These are phyloP conservation scores for Fistulifera solaris DNA, from an alignment of 108 stramenopile genomes.

Conservation along the genomic window DNA sequence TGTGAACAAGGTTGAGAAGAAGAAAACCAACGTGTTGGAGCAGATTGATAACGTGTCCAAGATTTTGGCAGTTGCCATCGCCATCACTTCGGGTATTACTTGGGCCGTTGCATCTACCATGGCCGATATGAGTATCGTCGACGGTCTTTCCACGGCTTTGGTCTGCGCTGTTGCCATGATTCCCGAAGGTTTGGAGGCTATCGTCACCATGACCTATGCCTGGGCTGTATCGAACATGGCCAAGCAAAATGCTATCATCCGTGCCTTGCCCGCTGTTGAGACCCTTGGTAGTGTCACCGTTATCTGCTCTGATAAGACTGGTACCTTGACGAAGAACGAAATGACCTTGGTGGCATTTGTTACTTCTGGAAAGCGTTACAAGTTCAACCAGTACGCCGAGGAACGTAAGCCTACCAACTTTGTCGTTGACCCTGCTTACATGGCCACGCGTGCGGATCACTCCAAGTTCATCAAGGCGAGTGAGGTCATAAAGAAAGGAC, in stretches of 20 bases:
- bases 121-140: slow-evolving; percentile 27
- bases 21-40: slow-evolving; percentile 87
- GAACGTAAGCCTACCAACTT: slow-evolving; percentile 47
- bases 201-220: slow-evolving; percentile 88
- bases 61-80: slow-evolving; percentile 71
- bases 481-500: slow-evolving; percentile 29
- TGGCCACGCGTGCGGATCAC: slow-evolving; percentile 42
- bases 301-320: slow-evolving; percentile 97
- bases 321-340: slow-evolving; percentile 80
- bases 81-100: slow-evolving; percentile 57
- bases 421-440: slow-evolving; percentile 56
- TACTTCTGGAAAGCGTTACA: slow-evolving; percentile 71
- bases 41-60: slow-evolving; percentile 88
- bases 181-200: slow-evolving; percentile 95
- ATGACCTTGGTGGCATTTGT: slow-evolving; percentile 82
- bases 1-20: slow-evolving; percentile 64
- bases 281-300: slow-evolving; percentile 93
- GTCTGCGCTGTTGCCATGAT: slow-evolving; percentile 93
- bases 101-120: slow-evolving; percentile 72
- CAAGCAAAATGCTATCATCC: slow-evolving; percentile 80
- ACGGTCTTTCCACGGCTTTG: slow-evolving; percentile 64
- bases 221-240: slow-evolving; percentile 85
- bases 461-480: slow-evolving; percentile 23
- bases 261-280: slow-evolving; percentile 91
- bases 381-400: slow-evolving; percentile 47